Conservation (phyloP, 202 grass and related monocot species). For the Bolboschoenoplectus hybrid region DNA sequence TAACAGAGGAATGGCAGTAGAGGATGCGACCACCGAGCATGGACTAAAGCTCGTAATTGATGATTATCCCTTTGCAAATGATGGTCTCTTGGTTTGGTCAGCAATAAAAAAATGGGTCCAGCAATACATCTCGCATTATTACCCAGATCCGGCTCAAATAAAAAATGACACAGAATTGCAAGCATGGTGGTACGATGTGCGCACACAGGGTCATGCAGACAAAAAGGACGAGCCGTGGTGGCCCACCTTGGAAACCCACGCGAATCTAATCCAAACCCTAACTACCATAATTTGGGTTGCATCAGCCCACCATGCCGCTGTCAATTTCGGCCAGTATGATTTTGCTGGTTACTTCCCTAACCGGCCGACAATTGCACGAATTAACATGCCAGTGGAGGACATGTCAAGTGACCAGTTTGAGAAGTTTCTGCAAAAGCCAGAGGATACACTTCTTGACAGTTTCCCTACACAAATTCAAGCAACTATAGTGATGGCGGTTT, state of each 20-base stretch:
- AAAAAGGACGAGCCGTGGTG: slow-evolving; percentile 71
- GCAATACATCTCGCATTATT: slow-evolving; percentile 65
- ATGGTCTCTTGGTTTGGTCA: slow-evolving; percentile 73
- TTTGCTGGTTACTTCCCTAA: slow-evolving; percentile 71
- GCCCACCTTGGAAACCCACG: slow-evolving; percentile 53
- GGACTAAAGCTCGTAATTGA: slow-evolving; percentile 59
- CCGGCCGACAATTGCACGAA: slow-evolving; percentile 66
- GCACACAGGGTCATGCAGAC: slow-evolving; percentile 60
- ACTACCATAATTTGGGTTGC: slow-evolving; percentile 88
- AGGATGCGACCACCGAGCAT: slow-evolving; percentile 59
- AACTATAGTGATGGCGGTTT: slow-evolving; percentile 61
- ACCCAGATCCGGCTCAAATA: slow-evolving; percentile 39
- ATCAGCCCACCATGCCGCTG: slow-evolving; percentile 72
- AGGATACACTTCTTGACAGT: slow-evolving; percentile 53
- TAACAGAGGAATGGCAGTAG: slow-evolving; percentile 67
- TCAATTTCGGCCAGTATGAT: slow-evolving; percentile 86
- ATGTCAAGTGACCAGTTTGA: slow-evolving; percentile 15
- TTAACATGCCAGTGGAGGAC: slow-evolving; percentile 67
- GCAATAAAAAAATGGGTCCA: slow-evolving; percentile 67
- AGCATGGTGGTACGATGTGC: slow-evolving; percentile 71
- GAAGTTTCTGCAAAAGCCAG: slow-evolving; percentile 57
- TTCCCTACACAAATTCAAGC: slow-evolving; percentile 74
- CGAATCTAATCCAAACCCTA: slow-evolving; percentile 48
- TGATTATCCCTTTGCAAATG: slow-evolving; percentile 88
- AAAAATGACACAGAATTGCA: slow-evolving; percentile 62